Conservation (phyloP, 2,329 filamentous ascomycete genomes). For the Chaetomium sp. region DNA sequence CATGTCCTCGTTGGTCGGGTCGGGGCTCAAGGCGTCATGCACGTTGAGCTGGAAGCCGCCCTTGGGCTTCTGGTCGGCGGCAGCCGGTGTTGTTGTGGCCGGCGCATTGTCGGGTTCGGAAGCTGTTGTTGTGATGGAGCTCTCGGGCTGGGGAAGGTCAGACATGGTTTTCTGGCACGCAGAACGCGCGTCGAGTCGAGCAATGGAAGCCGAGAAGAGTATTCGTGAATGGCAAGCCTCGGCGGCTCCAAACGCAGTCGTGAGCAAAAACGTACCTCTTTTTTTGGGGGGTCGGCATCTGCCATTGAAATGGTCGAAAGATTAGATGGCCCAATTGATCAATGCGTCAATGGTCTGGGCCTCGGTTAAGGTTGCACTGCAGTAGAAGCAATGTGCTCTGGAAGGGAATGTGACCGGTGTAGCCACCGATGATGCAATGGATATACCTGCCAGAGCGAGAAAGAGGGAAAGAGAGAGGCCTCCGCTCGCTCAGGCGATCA, state of each 20-base stretch:
- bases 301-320: slow-evolving; percentile 8
- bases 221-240: neutral
- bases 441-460: neutral
- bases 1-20: slow-evolving; percentile 70
- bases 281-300: slow-evolving; percentile 19
- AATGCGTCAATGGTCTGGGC: neutral
- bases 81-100: neutral
- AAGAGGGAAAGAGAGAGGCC: neutral
- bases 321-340: slow-evolving; percentile 10
- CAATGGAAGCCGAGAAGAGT: neutral
- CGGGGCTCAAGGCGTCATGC: slow-evolving; percentile 65
- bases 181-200: neutral
- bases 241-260: neutral
- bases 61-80: slow-evolving; percentile 11
- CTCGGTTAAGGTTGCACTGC: neutral
- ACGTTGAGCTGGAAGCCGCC: slow-evolving; percentile 31
- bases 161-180: slow-evolving; percentile 1
- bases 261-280: slow-evolving; percentile 10
- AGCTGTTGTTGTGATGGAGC: slow-evolving; percentile 15
- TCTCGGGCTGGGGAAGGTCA: slow-evolving; percentile 18
- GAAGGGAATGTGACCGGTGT: neutral
- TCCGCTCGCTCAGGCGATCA: neutral
- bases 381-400: neutral
- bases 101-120: slow-evolving; percentile 10
- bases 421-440: slow-evolving; percentile 10